Evolutionary conservation across 2,329 filamentous ascomycete genomes (phyloP).

Genomic region (Gremmenia infestans): DNA sequence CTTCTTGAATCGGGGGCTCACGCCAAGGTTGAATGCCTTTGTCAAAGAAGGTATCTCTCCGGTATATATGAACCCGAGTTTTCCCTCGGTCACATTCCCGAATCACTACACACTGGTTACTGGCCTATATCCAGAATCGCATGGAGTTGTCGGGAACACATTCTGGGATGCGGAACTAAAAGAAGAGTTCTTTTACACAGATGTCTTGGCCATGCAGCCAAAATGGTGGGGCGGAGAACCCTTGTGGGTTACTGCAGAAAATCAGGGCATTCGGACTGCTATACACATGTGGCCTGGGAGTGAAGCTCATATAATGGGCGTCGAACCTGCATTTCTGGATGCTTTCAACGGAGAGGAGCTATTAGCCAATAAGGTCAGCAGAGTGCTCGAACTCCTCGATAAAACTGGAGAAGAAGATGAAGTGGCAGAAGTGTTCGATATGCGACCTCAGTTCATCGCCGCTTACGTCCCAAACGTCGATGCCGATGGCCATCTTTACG

Average conservation of each 20-base stretch:
- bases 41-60: slow-evolving; percentile 82
- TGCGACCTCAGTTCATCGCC: slow-evolving; percentile 84
- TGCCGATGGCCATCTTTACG: slow-evolving; percentile 77
- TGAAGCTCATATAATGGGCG: slow-evolving; percentile 74
- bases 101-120: slow-evolving; percentile 94
- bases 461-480: slow-evolving; percentile 95
- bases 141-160: slow-evolving; percentile 88
- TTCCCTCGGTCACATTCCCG: slow-evolving; percentile 94
- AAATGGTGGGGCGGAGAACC: slow-evolving; percentile 97
- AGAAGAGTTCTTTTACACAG: slow-evolving; percentile 84
- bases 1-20: slow-evolving; percentile 78
- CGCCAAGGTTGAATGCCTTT: slow-evolving; percentile 72
- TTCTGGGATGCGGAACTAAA: slow-evolving; percentile 82
- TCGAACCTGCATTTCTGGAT: slow-evolving; percentile 77
- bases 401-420: slow-evolving; percentile 65
- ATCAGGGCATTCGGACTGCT: slow-evolving; percentile 69
- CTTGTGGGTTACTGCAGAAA: slow-evolving; percentile 89
- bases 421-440: slow-evolving; percentile 43
- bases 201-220: slow-evolving; percentile 67
- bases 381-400: slow-evolving; percentile 80
- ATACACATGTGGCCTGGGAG: slow-evolving; percentile 99
- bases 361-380: slow-evolving; percentile 68
- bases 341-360: slow-evolving; percentile 75
- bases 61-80: slow-evolving; percentile 87
- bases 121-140: slow-evolving; percentile 85